Evolutionary conservation across 2,329 filamentous ascomycete species (phyloP), one percentile per base, ranked within the genome.

Genomic region (Mollisia scopiformis): DNA sequence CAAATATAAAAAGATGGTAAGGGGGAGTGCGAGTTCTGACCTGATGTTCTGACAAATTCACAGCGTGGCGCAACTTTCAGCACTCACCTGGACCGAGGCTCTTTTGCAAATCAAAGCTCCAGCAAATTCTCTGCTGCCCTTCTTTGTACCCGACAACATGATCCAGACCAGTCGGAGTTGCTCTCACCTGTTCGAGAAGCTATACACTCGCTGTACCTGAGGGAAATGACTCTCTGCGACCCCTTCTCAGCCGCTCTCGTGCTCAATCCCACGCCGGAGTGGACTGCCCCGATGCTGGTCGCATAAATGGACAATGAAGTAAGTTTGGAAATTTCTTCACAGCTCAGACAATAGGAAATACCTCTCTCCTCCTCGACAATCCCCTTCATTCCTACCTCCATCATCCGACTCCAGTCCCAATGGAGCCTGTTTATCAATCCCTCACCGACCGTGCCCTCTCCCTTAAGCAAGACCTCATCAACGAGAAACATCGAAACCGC

Each of bases 371-470:
- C 21, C 49, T 33, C 19, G 16, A 23, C 49, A 28, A 21, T n/a
- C n/a, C n/a, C n/a, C 49, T 4, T 3, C 7, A 31, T 31, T 3
- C n/a, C 49, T 33, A 2, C 14, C 30, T 31, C 49, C 13, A 28
- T 28, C 10, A 3, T 28, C 23, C 23, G 3, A 5, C 23, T 49
- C 16, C 30, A 8, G 19, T 21, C 49, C n/a, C n/a, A 23, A 67
- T 66, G 65, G 65, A 66, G 33, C 37, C 63, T 23, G 55, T 65
- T 23, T 67, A 67, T 43, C 30, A 59, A 31, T 67, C 62, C 28
- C 55, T 67, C 19, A 64, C 63, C 28, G 59, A 60, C 16, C 57
- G 59, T 53, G 62, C 63, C 8, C 41, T 59, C 23, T 63, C 57
- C 21, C 61, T 67, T 28, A 53, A 47, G 19, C 43, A 62, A 28